Evolutionary conservation across 73 alveolate species (phyloP).

Genomic region (Breviolum minutum): DNA sequence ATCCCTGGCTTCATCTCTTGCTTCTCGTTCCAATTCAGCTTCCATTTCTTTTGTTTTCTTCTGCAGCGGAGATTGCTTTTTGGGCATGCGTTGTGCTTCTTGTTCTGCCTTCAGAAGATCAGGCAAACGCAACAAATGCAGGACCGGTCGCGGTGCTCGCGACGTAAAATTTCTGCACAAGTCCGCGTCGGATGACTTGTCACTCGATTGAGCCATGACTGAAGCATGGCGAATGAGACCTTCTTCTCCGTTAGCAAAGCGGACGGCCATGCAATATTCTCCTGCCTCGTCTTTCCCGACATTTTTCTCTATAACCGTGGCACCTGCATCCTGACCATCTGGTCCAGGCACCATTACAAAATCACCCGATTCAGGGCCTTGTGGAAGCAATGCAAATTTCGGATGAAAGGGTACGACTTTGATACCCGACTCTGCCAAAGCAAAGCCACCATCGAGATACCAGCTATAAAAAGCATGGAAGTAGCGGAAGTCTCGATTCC

Average conservation of each 20-base stretch:
- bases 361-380: conserved; percentile 61
- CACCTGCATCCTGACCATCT: conserved; percentile 52
- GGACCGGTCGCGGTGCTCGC: conserved; percentile 71
- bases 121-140: conserved; percentile 49
- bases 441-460: conserved; percentile 86
- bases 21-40: conserved; percentile 32
- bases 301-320: conserved; percentile 17
- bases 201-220: conserved; percentile 62
- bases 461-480: conserved; percentile 86
- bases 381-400: conserved; percentile 29
- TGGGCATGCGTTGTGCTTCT: conserved; percentile 44
- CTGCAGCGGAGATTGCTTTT: neutral
- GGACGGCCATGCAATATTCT: conserved; percentile 84
- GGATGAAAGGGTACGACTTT: conserved; percentile 92
- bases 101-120: conserved; percentile 18
- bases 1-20: conserved; percentile 8
- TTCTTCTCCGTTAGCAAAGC: conserved; percentile 31
- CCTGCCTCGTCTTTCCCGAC: conserved; percentile 82
- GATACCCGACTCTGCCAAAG: conserved; percentile 65
- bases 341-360: conserved; percentile 69
- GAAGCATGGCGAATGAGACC: conserved; percentile 88
- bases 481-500: conserved; percentile 53
- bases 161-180: conserved; percentile 37
- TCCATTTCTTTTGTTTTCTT: conserved; percentile 14
- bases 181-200: conserved; percentile 4